Conservation (phyloP, 1,284 basidiomycete species). For the Austroboletus rostrupii region DNA sequence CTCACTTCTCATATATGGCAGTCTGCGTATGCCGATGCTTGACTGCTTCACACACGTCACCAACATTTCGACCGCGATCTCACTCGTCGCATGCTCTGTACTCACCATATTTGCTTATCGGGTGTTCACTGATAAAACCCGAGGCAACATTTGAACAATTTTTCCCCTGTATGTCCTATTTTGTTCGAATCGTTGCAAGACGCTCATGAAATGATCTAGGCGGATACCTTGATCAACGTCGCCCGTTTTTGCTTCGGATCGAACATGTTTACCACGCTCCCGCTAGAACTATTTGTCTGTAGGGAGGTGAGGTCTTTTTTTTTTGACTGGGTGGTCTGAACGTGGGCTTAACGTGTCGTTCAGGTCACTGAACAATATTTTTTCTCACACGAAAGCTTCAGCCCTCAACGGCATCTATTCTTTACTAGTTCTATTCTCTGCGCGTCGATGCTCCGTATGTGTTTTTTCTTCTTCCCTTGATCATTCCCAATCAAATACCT, state of each 20-base stretch:
- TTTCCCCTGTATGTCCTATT: constrained; percentile 53
- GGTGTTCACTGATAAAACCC: constrained; percentile 92
- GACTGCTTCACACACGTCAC: constrained; percentile 94
- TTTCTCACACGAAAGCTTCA: constrained; percentile 82
- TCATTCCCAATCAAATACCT: not conserved
- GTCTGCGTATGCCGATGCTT: constrained; percentile 86
- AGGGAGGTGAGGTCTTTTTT: constrained; percentile 59
- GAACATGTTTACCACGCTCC: constrained; percentile 98
- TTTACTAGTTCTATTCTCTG: constrained; percentile 87
- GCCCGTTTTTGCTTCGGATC: constrained; percentile 94
- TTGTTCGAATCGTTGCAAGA: not conserved
- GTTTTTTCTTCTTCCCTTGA: not conserved
- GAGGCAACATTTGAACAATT: constrained; percentile 96
- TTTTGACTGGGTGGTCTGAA: constrained; percentile 8
- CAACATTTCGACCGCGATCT: constrained; percentile 83
- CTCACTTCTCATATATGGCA: constrained; percentile 92
- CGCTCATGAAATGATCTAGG: constrained; percentile 38
- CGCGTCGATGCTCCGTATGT: constrained; percentile 77
- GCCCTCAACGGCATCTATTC: constrained; percentile 80
- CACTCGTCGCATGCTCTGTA: constrained; percentile 75
- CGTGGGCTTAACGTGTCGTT: not conserved
- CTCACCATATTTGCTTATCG: constrained; percentile 90
- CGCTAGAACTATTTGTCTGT: constrained; percentile 91
- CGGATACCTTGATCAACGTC: constrained; percentile 85
- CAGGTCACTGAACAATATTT: constrained; percentile 92